Percentiles rank a stretch among this genome's conserved stretches.
Evolutionary conservation across 208 protist species (phyloP).

Genomic region (Leishmania turanica): DNA sequence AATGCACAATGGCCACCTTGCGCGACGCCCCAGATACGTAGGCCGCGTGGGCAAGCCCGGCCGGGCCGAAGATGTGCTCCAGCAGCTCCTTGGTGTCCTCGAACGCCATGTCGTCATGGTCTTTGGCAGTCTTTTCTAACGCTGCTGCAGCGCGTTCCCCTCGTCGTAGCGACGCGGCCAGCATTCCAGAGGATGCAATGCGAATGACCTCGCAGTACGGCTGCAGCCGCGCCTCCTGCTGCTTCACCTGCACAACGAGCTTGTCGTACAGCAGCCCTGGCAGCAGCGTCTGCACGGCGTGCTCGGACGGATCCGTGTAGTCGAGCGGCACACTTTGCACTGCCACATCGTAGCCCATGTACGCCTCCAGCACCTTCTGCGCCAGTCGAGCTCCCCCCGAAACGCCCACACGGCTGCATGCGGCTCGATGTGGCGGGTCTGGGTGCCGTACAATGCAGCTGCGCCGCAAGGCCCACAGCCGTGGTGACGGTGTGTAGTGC

Average conservation of each 20-base stretch:
- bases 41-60: slow-evolving; percentile 19
- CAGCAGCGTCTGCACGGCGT: slow-evolving; percentile 31
- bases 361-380: slow-evolving; percentile 26
- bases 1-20: slow-evolving; percentile 50
- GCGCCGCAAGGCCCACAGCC: slow-evolving; percentile 67
- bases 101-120: slow-evolving; percentile 7
- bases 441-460: slow-evolving; percentile 40
- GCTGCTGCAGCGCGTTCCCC: background rate
- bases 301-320: slow-evolving; percentile 49
- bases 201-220: slow-evolving; percentile 32
- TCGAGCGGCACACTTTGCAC: slow-evolving; percentile 38
- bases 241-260: slow-evolving; percentile 30
- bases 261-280: slow-evolving; percentile 37
- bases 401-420: background rate
- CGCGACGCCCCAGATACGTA: slow-evolving; percentile 25
- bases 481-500: slow-evolving; percentile 48
- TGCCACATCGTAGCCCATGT: slow-evolving; percentile 25
- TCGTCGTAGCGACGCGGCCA: background rate
- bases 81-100: slow-evolving; percentile 23
- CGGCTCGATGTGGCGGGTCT: slow-evolving; percentile 5
- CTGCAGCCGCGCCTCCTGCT: slow-evolving; percentile 21
- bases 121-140: background rate
- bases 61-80: slow-evolving; percentile 25
- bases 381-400: slow-evolving; percentile 1
- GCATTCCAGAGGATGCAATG: slow-evolving; percentile 1